A percentile compares a stretch with the other conserved stretches of the same genome.
phyloP scores from a whole-genome alignment of 805 yeast species.

The Wickerhamomyces xylosicus region DNA sequence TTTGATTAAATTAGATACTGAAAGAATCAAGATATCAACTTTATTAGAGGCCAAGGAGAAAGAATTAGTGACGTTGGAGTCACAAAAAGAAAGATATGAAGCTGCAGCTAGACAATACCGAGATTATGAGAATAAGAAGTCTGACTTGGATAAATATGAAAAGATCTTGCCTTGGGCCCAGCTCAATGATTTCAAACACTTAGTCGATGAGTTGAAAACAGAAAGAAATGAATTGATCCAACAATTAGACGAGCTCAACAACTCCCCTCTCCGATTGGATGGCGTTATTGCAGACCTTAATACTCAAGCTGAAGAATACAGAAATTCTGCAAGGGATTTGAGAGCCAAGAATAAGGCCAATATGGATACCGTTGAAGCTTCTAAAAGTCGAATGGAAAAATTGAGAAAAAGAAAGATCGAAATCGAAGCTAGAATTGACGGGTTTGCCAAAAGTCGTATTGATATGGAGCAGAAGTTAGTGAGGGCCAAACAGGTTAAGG shows the following conservation, averaged over 20 bases:
- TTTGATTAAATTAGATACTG: conserved; percentile 41
- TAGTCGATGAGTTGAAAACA: conserved; percentile 13
- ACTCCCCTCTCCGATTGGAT: conserved; percentile 14
- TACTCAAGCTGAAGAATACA: conserved; percentile 19
- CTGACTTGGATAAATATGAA: conserved; percentile 36
- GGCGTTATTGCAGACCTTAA: conserved; percentile 12
- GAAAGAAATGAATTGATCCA: conserved; percentile 19
- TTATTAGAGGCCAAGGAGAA: conserved; percentile 20
- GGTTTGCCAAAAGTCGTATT: conserved; percentile 5
- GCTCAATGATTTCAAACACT: conserved; percentile 25
- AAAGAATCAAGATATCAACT: conserved; percentile 27
- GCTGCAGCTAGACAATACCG: conserved; percentile 38
- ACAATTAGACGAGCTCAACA: conserved; percentile 19
- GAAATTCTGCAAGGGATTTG: conserved; percentile 18
- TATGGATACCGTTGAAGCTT: conserved; percentile 17
- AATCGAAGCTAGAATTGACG: background rate
- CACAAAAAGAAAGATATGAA: conserved; percentile 28
- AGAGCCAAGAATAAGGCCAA: conserved; percentile 9
- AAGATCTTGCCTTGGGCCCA: conserved; percentile 39
- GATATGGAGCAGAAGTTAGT: conserved; percentile 26
- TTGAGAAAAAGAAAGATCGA: conserved; percentile 1
- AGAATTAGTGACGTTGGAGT: conserved; percentile 6
- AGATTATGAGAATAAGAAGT: conserved; percentile 35
- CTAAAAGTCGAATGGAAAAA: conserved; percentile 25
- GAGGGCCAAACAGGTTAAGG: conserved; percentile 21